Percentiles rank a stretch among this genome's conserved stretches.
phyloP scores from a whole-genome alignment of 1,139 yeast genomes.

The Hemisphaericaspora xylofermentans region DNA sequence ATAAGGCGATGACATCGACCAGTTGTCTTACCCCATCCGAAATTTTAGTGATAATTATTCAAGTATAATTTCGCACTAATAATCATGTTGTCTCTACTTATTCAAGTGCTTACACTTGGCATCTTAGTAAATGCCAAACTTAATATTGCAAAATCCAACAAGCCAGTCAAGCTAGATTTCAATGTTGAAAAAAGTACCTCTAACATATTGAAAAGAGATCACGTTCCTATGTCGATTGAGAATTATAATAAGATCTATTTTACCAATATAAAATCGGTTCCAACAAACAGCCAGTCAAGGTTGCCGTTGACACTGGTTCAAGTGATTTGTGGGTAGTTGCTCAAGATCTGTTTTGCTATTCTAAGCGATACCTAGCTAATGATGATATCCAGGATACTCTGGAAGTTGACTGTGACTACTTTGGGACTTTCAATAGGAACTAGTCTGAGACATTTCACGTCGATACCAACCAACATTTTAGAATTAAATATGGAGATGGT shows the following conservation, averaged over 20 bases:
- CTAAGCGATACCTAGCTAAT: neutral
- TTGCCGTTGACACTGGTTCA: conserved; percentile 29
- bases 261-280: conserved; percentile 21
- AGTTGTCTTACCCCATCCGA: too few relatives aligned
- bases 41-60: too few relatives aligned
- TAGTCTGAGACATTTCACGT: neutral
- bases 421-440: neutral
- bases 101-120: too few relatives aligned
- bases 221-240: neutral
- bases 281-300: conserved; percentile 18
- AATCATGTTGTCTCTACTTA: neutral
- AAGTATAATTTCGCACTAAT: too few relatives aligned
- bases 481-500: neutral
- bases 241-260: neutral
- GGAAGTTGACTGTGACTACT: neutral
- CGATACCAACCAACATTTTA: neutral
- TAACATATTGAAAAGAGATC: too few relatives aligned
- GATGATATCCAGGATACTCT: neutral
- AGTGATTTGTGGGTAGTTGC: conserved; percentile 28
- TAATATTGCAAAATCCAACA: too few relatives aligned
- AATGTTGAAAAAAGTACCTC: too few relatives aligned
- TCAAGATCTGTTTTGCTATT: conserved; percentile 6
- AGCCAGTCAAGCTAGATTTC: too few relatives aligned
- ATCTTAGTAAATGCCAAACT: too few relatives aligned
- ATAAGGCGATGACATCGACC: too few relatives aligned